Evolutionary conservation across 306 rosid species (phyloP).

Genomic region (Rosa lucieae): DNA sequence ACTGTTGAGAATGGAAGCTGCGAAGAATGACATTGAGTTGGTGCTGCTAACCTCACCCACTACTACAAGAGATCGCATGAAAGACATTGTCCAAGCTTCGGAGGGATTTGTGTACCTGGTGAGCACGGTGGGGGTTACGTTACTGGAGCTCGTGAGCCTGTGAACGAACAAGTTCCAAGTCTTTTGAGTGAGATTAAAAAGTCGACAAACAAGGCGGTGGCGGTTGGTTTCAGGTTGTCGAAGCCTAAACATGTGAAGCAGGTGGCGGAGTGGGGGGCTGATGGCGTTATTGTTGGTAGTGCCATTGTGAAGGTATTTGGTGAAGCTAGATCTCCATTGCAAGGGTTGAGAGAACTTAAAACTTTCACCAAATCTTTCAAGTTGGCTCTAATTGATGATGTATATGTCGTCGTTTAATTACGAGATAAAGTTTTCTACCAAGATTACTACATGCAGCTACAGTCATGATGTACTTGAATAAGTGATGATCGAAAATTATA

Average conservation of each 20-base stretch:
- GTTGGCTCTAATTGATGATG: constrained; percentile 38
- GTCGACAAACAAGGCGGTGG: constrained; percentile 76
- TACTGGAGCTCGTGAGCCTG: constrained; percentile 62
- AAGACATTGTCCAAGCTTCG: constrained; percentile 7
- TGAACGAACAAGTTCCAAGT: constrained; percentile 51
- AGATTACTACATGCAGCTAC: too few species aligned
- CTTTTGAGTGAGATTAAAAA: constrained; percentile 67
- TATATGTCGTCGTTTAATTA: too few species aligned
- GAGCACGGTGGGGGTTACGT: constrained; percentile 78
- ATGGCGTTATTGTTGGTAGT: constrained; percentile 89
- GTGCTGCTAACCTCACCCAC: too few species aligned
- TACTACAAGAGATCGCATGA: too few species aligned
- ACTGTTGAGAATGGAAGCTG: too few species aligned
- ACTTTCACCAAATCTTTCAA: constrained; percentile 49
- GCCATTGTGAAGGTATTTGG: constrained; percentile 80
- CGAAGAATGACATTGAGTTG: too few species aligned
- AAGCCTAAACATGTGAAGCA: constrained; percentile 79
- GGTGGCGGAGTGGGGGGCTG: constrained; percentile 91
- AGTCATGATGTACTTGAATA: too few species aligned
- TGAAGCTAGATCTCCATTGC: constrained; percentile 68
- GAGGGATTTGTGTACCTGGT: constrained; percentile 86
- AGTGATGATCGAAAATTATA: too few species aligned
- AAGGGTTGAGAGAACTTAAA: constrained; percentile 70
- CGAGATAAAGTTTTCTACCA: too few species aligned
- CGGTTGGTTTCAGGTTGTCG: constrained; percentile 91